A percentile compares a stretch with the other conserved stretches of the same genome.
Evolutionary conservation across 208 protist species (phyloP).

Genomic region (Leishmania tropica): DNA sequence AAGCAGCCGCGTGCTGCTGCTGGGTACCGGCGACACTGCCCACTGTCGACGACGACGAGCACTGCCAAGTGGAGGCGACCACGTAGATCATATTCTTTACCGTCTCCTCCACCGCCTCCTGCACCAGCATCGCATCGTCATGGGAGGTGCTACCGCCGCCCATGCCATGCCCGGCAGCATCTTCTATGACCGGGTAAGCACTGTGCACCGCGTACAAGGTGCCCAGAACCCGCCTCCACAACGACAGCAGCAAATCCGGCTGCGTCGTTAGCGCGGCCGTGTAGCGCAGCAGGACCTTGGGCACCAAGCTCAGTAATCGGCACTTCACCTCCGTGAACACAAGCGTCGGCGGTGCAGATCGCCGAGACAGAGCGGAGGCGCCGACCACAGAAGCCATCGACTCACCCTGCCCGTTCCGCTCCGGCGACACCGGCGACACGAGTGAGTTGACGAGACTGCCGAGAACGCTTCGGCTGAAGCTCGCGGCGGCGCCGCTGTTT

Average conservation of each 20-base stretch:
- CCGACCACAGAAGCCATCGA: neutral
- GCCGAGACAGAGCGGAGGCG: neutral
- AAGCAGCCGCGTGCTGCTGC: conserved; percentile 17
- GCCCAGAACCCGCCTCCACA: conserved; percentile 77
- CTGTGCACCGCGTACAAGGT: conserved; percentile 82
- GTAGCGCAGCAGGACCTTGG: conserved; percentile 77
- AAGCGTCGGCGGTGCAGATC: conserved; percentile 7
- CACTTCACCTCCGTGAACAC: conserved; percentile 63
- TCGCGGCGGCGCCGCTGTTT: neutral
- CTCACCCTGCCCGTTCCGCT: neutral
- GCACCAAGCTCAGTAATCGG: conserved; percentile 66
- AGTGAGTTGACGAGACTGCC: conserved; percentile 23
- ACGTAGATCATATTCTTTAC: conserved; percentile 91
- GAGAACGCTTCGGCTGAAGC: conserved; percentile 6
- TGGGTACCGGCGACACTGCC: neutral
- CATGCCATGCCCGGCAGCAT: neutral
- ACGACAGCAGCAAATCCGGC: conserved; percentile 41
- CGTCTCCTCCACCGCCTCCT: conserved; percentile 84
- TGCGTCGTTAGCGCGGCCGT: conserved; percentile 28
- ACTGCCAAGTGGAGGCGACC: conserved; percentile 31
- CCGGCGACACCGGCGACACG: conserved; percentile 6
- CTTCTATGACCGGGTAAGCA: conserved; percentile 23
- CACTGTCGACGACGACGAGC: neutral
- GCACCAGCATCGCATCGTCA: conserved; percentile 52
- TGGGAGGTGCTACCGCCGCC: neutral